Conservation (phyloP, 176 grass and related monocot species). For the Musa acuminata region DNA sequence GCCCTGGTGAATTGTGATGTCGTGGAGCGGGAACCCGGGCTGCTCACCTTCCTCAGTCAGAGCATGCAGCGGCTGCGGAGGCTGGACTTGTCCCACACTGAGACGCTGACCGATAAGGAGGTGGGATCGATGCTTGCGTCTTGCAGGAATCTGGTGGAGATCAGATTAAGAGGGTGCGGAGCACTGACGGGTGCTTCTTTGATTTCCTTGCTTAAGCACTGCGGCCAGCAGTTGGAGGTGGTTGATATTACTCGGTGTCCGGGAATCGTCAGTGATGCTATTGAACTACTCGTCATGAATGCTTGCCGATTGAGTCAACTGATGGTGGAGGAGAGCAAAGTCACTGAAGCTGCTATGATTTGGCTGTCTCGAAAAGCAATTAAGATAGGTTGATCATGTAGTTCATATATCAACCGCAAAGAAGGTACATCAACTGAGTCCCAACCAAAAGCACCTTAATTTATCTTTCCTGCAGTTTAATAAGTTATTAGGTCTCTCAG, state of each 20-base stretch:
- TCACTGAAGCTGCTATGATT: constrained; percentile 32
- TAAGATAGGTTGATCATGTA: constrained; percentile 35
- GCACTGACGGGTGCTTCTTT: constrained; percentile 36
- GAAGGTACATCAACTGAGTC: background rate
- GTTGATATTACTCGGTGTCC: constrained; percentile 54
- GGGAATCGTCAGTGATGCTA: constrained; percentile 24
- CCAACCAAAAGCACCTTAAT: no score
- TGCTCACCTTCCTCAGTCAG: constrained; percentile 78
- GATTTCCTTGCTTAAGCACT: constrained; percentile 46
- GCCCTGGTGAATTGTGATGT: constrained; percentile 82
- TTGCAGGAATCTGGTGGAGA: constrained; percentile 57
- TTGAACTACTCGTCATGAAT: constrained; percentile 40
- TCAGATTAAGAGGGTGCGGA: constrained; percentile 59
- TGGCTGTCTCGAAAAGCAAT: constrained; percentile 38
- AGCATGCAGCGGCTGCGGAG: constrained; percentile 57
- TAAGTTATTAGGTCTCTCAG: background rate
- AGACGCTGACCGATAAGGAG: constrained; percentile 63
- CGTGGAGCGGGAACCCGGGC: constrained; percentile 58
- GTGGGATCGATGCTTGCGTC: constrained; percentile 73
- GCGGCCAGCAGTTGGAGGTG: constrained; percentile 47
- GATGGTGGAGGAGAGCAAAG: constrained; percentile 43
- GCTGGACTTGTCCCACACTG: constrained; percentile 75
- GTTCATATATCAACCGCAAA: background rate
- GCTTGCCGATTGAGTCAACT: constrained; percentile 41
- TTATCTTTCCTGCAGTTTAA: no score